Conservation (phyloP, 2,329 filamentous ascomycete genomes). For the Helotiales sp. region DNA sequence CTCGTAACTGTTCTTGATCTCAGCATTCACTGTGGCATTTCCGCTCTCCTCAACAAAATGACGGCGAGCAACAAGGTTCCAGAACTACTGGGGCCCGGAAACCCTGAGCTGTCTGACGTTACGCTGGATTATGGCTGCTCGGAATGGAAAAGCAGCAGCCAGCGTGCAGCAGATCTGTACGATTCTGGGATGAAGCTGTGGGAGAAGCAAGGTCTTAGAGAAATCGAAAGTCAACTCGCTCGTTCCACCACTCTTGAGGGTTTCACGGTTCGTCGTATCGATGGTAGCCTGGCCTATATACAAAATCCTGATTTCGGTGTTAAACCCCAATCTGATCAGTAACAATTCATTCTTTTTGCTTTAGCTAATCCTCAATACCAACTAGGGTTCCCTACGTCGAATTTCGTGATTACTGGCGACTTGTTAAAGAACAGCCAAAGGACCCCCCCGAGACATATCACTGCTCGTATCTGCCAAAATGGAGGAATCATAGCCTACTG, state of each 20-base stretch:
- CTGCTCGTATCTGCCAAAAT: conserved; percentile 41
- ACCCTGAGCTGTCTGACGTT: no score
- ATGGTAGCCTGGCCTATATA: conserved; percentile 34
- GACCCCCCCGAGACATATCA: conserved; percentile 34
- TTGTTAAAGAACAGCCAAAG: conserved; percentile 27
- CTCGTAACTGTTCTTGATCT: no score
- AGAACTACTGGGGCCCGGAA: no score
- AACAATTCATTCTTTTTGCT: background rate
- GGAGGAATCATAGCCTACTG: conserved; percentile 33
- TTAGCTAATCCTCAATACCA: background rate
- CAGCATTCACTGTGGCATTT: no score
- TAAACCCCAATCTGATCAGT: conserved; percentile 37
- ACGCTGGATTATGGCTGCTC: conserved; percentile 27
- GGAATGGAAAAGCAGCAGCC: conserved; percentile 27
- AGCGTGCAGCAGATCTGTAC: conserved; percentile 33
- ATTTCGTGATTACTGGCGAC: conserved; percentile 38
- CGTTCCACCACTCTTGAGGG: conserved; percentile 27
- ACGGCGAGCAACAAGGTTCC: no score
- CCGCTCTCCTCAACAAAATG: no score
- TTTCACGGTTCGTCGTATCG: conserved; percentile 39
- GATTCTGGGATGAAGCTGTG: conserved; percentile 33
- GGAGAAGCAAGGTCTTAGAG: conserved; percentile 31
- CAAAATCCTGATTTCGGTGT: conserved; percentile 36
- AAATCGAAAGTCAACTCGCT: conserved; percentile 37
- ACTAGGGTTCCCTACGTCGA: conserved; percentile 35